phyloP scores from a whole-genome alignment of 352 stramenopile genomes.

The Phytophthora boehmeriae region DNA sequence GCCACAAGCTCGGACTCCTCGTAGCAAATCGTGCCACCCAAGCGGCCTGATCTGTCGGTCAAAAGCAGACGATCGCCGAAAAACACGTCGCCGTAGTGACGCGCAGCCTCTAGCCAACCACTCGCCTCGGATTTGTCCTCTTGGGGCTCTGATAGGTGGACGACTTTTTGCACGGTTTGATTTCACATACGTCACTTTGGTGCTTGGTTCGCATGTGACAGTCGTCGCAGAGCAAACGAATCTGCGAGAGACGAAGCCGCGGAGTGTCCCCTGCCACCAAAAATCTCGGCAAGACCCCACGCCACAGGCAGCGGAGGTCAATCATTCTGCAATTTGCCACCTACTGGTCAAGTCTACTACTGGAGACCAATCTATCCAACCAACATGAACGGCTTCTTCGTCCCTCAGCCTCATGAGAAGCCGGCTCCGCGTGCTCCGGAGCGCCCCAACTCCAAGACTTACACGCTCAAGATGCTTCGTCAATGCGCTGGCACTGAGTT shows the following conservation, averaged over 20 bases:
- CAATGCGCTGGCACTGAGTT: constrained; percentile 45
- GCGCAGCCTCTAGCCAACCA: constrained; percentile 13
- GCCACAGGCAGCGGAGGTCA: neutral
- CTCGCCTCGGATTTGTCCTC: neutral
- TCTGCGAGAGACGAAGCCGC: constrained; percentile 10
- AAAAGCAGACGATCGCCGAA: constrained; percentile 24
- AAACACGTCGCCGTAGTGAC: constrained; percentile 20
- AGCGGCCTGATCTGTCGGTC: constrained; percentile 9
- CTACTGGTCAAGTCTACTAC: constrained; percentile 17
- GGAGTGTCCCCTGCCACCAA: constrained; percentile 26
- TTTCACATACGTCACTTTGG: constrained; percentile 18
- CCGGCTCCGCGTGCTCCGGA: constrained; percentile 15
- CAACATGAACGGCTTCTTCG: constrained; percentile 34
- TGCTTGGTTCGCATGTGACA: constrained; percentile 21
- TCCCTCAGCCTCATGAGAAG: constrained; percentile 26
- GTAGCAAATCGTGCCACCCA: neutral
- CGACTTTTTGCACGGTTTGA: neutral
- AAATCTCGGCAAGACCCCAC: constrained; percentile 7
- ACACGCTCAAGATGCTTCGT: constrained; percentile 55
- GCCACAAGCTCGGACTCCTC: no score
- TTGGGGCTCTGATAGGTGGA: neutral
- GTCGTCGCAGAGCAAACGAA: constrained; percentile 21
- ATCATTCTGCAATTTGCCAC: constrained; percentile 36
- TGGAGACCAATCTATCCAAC: constrained; percentile 7
- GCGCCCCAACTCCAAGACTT: constrained; percentile 39